Base-by-base conservation (phyloP, 1,284 basidiomycete genomes). In the Pascua sp. region DNA sequence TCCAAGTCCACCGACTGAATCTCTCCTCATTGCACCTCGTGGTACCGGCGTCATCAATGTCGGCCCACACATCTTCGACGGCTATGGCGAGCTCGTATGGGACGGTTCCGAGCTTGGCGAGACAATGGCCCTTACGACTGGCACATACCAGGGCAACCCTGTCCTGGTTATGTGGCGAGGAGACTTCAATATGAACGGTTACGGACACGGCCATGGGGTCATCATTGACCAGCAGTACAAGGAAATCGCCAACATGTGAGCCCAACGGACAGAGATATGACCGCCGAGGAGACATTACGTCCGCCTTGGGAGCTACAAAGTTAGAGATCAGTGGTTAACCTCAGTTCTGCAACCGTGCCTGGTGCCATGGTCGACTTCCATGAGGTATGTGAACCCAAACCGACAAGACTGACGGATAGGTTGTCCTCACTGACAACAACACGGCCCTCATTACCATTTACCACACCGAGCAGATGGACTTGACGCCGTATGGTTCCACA, bases 361-460 rank as follows among this genome's bases (percentile, higher is more conserved):
- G 59, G 50, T 43, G 50, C 51, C 16, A 58, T 13, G 61, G 58
- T 57, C 17, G 63, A 67, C 43, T 64, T 64, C 49, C 66, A 62
- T 57, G 69, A 71, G 42, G 62, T 62, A 32, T 37, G 51, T 43
- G 7, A 4, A 36, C 1, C 12, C 16, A 17, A 13, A 12, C 8
- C 24, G 15, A 15, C 32, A 16, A 10, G 4, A 32, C 24, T 32
- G 24, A 32, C 24, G 24, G 7, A 32, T 32, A 32, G 63, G 69
- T 43, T 49, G 16, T 51, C 13, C 12, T 10, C 11, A 64, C 74
- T 55, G 17, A 58, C 9, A 65, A 72, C 49, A 53, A 69, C 53
- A 71, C 70, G 11, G 73, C 71, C 0, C 50, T 75, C 7, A 53
- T 71, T 40, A 62, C 66, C 2, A 59, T 65, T 12, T 76, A 73